Percentiles rank a stretch among this genome's conserved stretches.
phyloP scores from a whole-genome alignment of 352 stramenopile genomes.

The Thraustochytrium sp. region DNA sequence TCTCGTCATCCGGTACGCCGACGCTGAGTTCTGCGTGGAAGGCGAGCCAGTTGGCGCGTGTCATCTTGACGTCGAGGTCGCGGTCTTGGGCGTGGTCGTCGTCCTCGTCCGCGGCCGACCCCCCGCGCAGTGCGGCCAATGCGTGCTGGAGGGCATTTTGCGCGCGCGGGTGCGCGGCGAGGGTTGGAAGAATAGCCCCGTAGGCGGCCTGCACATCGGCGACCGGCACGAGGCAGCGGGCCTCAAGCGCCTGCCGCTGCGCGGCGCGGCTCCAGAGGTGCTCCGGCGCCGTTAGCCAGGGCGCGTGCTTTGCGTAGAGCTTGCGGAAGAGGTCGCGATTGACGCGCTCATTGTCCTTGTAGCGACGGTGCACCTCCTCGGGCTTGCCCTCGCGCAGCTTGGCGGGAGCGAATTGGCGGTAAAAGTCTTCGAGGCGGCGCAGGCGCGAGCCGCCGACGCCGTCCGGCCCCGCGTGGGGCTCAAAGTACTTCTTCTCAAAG shows the following conservation, averaged over 20 bases:
- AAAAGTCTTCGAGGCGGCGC: background rate
- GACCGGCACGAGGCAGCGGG: background rate
- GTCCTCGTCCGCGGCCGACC: background rate
- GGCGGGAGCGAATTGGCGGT: conserved; percentile 17
- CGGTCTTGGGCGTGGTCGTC: background rate
- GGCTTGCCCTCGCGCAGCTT: background rate
- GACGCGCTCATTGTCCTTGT: conserved; percentile 27
- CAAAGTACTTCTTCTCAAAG: conserved; percentile 24
- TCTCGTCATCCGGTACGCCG: background rate
- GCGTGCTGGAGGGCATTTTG: background rate
- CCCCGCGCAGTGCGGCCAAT: background rate
- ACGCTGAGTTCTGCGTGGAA: conserved; percentile 32
- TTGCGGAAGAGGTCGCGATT: conserved; percentile 25
- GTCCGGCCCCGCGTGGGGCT: background rate
- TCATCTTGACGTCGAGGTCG: background rate
- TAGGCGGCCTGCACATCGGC: background rate
- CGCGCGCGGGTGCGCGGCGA: background rate
- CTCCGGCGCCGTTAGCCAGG: background rate
- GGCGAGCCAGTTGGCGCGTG: conserved; percentile 5
- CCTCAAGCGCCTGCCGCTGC: background rate
- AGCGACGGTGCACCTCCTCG: background rate
- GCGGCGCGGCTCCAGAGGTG: conserved; percentile 1
- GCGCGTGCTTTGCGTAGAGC: conserved; percentile 33
- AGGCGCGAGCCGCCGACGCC: background rate
- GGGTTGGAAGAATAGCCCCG: background rate